These are phyloP conservation scores for Bruguiera sexangula DNA, from an alignment of 345 rosid species.

Conservation along the genomic window DNA sequence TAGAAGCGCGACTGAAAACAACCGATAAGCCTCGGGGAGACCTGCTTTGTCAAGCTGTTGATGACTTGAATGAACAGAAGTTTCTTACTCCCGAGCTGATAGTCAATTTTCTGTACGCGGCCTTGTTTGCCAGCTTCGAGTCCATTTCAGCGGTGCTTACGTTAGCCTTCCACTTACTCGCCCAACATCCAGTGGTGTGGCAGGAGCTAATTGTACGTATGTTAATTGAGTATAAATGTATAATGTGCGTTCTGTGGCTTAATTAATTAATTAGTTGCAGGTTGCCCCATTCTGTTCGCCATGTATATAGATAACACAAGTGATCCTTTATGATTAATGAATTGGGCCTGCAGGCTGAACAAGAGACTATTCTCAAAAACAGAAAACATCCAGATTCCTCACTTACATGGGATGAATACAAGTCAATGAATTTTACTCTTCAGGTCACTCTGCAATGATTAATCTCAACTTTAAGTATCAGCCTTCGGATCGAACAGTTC, in stretches of 20 bases:
- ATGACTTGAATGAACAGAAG: slow-evolving; percentile 23
- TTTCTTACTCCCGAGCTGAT: slow-evolving; percentile 28
- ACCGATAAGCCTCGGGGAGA: slow-evolving; percentile 14
- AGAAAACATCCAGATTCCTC: slow-evolving; percentile 19
- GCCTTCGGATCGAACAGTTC: too few species aligned
- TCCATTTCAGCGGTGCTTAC: slow-evolving; percentile 11
- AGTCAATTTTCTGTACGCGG: slow-evolving; percentile 11
- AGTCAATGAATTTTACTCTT: slow-evolving; percentile 37
- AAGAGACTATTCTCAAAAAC: slow-evolving; percentile 20
- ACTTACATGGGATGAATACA: slow-evolving; percentile 40
- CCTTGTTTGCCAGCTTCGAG: slow-evolving; percentile 22
- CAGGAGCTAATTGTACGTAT: slow-evolving; percentile 28
- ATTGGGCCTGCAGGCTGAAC: slow-evolving; percentile 28
- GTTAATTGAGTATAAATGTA: too few species aligned
- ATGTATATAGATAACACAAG: too few species aligned
- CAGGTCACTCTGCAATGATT: slow-evolving; percentile 14
- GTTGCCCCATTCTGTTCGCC: too few species aligned
- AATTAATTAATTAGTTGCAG: too few species aligned
- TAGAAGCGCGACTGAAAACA: neutral
- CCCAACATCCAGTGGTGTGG: slow-evolving; percentile 26
- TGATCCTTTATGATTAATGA: too few species aligned
- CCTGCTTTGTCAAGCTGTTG: slow-evolving; percentile 20
- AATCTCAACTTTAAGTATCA: too few species aligned
- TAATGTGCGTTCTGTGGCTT: too few species aligned
- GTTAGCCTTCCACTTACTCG: slow-evolving; percentile 24